Conservation (phyloP, 2,329 filamentous ascomycete species). For the Xylaria sp. region DNA sequence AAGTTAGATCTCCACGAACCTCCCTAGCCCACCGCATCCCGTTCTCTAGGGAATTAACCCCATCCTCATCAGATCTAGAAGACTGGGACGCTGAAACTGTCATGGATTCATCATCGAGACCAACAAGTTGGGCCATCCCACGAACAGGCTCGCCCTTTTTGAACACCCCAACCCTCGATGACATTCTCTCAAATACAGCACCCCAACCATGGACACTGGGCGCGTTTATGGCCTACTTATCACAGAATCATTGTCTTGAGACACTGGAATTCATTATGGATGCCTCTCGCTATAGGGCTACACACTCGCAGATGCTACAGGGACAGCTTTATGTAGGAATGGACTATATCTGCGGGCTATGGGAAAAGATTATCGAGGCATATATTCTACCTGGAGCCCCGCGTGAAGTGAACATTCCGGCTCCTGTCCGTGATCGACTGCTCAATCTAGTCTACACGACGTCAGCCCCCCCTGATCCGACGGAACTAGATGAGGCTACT, state of each 20-base stretch:
- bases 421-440: slow-evolving; percentile 83
- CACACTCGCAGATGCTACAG: slow-evolving; percentile 61
- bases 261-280: slow-evolving; percentile 97
- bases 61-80: slow-evolving; percentile 59
- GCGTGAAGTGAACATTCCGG: slow-evolving; percentile 90
- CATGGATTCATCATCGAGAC: slow-evolving; percentile 64
- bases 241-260: slow-evolving; percentile 96
- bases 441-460: slow-evolving; percentile 69
- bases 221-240: slow-evolving; percentile 96
- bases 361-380: slow-evolving; percentile 87
- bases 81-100: slow-evolving; percentile 57
- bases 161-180: slow-evolving; percentile 76
- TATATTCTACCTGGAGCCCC: slow-evolving; percentile 89
- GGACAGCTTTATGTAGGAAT: slow-evolving; percentile 58
- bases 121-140: slow-evolving; percentile 60
- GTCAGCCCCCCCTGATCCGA: slow-evolving; percentile 76
- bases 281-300: slow-evolving; percentile 81
- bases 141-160: slow-evolving; percentile 54
- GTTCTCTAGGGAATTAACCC: slow-evolving; percentile 57
- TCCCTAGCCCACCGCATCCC: slow-evolving; percentile 59
- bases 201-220: slow-evolving; percentile 89
- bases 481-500: slow-evolving; percentile 82
- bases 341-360: slow-evolving; percentile 81
- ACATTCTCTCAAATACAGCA: slow-evolving; percentile 88
- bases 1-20: slow-evolving; percentile 57